Conservation (phyloP, 495 filamentous ascomycete species). For the Letharia lupina region DNA sequence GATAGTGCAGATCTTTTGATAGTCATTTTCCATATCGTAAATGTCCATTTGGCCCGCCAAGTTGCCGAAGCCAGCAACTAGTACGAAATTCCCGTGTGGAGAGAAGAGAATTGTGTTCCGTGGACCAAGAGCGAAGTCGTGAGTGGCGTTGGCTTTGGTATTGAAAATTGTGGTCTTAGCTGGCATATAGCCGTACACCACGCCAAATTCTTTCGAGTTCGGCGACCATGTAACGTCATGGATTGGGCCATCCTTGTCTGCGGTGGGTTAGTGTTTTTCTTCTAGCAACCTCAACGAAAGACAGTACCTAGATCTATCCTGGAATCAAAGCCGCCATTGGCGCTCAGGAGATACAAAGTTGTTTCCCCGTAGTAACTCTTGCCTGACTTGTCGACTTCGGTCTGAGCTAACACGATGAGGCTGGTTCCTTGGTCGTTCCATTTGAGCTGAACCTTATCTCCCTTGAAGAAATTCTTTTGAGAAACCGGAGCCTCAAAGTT, state of each 20-base stretch:
- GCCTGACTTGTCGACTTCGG: constrained; percentile 93
- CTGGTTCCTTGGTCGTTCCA: constrained; percentile 89
- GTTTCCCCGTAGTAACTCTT: constrained; percentile 99
- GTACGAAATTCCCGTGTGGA: constrained; percentile 81
- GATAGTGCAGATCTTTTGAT: constrained; percentile 82
- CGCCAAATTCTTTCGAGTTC: constrained; percentile 92
- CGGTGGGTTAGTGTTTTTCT: background rate
- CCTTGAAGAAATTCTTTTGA: constrained; percentile 98
- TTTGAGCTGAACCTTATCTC: constrained; percentile 95
- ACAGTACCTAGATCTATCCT: constrained; percentile 66
- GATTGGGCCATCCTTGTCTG: constrained; percentile 95
- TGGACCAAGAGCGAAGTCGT: constrained; percentile 75
- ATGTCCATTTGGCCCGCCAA: constrained; percentile 95
- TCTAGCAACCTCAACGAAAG: background rate
- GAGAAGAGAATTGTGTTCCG: constrained; percentile 95
- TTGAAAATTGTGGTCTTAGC: constrained; percentile 98
- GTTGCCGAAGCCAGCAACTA: constrained; percentile 96
- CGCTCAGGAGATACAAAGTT: constrained; percentile 88
- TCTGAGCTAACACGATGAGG: constrained; percentile 92
- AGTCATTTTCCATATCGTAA: constrained; percentile 89
- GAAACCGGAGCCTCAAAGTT: constrained; percentile 72
- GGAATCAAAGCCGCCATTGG: constrained; percentile 86
- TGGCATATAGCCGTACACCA: constrained; percentile 95
- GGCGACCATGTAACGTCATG: constrained; percentile 98
- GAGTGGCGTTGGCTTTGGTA: constrained; percentile 64